These are phyloP conservation scores for Prorocentrum cordatum DNA, from an alignment of 169 alveolate species.

Conservation along the genomic window DNA sequence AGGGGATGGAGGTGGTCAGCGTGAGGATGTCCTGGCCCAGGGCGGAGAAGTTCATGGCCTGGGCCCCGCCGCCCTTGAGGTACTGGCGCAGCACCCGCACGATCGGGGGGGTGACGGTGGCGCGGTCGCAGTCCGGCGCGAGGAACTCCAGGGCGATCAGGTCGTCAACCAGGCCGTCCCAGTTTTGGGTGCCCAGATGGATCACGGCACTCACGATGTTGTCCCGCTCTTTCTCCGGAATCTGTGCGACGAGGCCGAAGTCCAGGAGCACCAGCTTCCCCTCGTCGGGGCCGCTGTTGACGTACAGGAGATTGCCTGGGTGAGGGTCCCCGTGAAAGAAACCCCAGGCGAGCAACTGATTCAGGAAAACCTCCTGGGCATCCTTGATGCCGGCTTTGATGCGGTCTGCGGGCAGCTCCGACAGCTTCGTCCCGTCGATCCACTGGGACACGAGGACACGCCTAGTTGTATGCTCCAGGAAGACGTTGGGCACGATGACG, in stretches of 20 bases:
- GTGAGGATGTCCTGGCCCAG: no score
- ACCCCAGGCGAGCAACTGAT: neutral
- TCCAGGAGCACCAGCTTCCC: slow-evolving; percentile 36
- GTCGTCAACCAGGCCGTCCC: slow-evolving; percentile 45
- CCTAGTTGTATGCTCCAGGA: neutral
- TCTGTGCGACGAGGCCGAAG: slow-evolving; percentile 39
- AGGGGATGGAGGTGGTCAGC: no score
- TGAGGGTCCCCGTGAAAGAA: neutral
- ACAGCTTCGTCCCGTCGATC: neutral
- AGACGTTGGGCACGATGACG: no score
- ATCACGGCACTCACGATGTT: neutral
- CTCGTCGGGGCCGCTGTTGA: slow-evolving; percentile 13
- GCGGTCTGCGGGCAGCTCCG: neutral
- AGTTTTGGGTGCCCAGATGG: slow-evolving; percentile 39
- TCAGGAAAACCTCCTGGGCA: neutral
- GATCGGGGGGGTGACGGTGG: neutral
- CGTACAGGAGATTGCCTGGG: neutral
- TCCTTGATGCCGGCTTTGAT: neutral
- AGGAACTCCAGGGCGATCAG: neutral
- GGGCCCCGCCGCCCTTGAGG: slow-evolving; percentile 62
- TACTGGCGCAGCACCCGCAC: slow-evolving; percentile 17
- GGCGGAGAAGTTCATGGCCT: slow-evolving; percentile 4
- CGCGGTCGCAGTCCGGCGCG: neutral
- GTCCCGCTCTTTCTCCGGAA: neutral
- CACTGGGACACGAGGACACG: neutral